A percentile compares a stretch with the other conserved stretches of the same genome.
phyloP scores from a whole-genome alignment of 1,139 yeast species.

The Saccharomyces hybrid region DNA sequence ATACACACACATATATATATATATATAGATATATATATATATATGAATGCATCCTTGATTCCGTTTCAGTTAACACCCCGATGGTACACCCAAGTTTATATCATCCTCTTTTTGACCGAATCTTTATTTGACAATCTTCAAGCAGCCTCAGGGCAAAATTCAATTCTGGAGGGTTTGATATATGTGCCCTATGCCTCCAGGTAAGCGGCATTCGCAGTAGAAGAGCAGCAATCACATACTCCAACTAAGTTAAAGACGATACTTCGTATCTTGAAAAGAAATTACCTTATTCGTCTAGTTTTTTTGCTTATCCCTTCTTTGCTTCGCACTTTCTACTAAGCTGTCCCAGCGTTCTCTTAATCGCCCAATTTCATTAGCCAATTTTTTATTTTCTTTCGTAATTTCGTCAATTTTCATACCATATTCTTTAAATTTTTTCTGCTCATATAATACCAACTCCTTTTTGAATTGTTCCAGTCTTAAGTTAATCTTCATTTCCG shows the following conservation, averaged over 20 bases:
- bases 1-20: neutral
- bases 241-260: neutral
- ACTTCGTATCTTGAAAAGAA: neutral
- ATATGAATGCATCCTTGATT: neutral
- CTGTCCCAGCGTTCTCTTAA: slow-evolving; percentile 43
- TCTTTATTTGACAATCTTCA: neutral
- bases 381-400: slow-evolving; percentile 29
- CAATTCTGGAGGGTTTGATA: neutral
- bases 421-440: slow-evolving; percentile 25
- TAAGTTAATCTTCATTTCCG: slow-evolving; percentile 11
- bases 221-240: neutral
- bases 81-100: neutral
- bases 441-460: slow-evolving; percentile 30
- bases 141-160: neutral
- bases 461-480: slow-evolving; percentile 26
- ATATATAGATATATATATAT: neutral
- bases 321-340: slow-evolving; percentile 42
- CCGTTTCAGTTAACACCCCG: neutral
- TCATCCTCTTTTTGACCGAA: neutral
- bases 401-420: slow-evolving; percentile 27
- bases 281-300: neutral
- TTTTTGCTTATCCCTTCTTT: slow-evolving; percentile 28
- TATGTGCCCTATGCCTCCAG: neutral
- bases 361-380: slow-evolving; percentile 35
- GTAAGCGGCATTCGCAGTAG: neutral